Conservation (phyloP, 108 stramenopile genomes). For the Pseudonitzschia delicatissima region DNA sequence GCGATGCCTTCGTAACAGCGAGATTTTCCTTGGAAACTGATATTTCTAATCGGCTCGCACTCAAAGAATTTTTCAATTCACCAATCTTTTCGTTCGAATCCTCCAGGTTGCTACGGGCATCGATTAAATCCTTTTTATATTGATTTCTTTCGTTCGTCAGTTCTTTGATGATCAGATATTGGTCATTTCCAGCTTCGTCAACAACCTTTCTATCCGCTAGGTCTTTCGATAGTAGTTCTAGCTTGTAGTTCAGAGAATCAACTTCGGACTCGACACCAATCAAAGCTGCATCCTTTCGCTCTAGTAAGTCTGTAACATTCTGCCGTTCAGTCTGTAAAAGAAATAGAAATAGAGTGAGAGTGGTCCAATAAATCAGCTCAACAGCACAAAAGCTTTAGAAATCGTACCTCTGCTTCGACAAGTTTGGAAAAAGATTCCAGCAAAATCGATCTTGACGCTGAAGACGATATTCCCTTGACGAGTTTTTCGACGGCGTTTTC, state of each 20-base stretch:
- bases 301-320: conserved; percentile 20
- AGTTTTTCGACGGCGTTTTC: conserved; percentile 39
- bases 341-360: neutral
- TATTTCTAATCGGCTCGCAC: conserved; percentile 12
- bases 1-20: conserved; percentile 40
- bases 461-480: conserved; percentile 49
- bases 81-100: conserved; percentile 43
- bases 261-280: conserved; percentile 70
- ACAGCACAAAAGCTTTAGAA: neutral
- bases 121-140: neutral
- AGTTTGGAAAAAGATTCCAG: conserved; percentile 56
- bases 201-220: conserved; percentile 39
- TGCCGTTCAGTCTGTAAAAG: conserved; percentile 29
- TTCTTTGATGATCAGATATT: conserved; percentile 25
- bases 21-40: conserved; percentile 44
- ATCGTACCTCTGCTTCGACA: conserved; percentile 54
- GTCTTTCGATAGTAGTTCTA: conserved; percentile 43
- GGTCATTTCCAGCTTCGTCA: conserved; percentile 30
- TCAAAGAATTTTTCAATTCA: conserved; percentile 32
- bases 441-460: conserved; percentile 56
- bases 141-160: conserved; percentile 8
- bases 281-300: conserved; percentile 62
- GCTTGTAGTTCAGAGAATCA: conserved; percentile 36
- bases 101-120: conserved; percentile 9
- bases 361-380: neutral